These are phyloP conservation scores for Ophiostoma australiae DNA, from an alignment of 2,329 filamentous ascomycete species.

Conservation along the genomic window DNA sequence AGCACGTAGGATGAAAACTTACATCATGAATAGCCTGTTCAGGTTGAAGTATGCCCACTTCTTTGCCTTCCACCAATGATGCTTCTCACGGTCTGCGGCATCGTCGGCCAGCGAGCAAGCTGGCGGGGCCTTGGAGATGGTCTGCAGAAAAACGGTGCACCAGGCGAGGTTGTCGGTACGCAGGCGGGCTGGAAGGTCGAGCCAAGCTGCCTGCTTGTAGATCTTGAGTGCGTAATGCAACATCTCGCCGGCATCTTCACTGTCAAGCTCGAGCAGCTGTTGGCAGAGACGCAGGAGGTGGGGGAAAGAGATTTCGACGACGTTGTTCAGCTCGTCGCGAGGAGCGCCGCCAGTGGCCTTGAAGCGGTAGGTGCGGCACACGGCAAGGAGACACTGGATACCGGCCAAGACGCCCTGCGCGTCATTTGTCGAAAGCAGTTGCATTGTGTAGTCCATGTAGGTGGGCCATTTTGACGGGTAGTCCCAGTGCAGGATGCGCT, in stretches of 20 bases:
- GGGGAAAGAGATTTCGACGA: conserved; percentile 86
- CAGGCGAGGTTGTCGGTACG: conserved; percentile 84
- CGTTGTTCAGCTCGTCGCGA: conserved; percentile 84
- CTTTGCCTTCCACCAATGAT: conserved; percentile 99
- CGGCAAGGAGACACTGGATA: conserved; percentile 86
- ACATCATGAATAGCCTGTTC: conserved; percentile 92
- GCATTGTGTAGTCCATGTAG: conserved; percentile 88
- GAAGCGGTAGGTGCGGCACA: conserved; percentile 93
- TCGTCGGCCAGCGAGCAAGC: conserved; percentile 73
- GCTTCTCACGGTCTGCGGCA: conserved; percentile 77
- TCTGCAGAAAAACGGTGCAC: conserved; percentile 91
- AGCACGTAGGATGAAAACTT: conserved; percentile 31
- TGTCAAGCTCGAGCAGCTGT: conserved; percentile 83
- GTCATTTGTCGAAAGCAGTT: conserved; percentile 81
- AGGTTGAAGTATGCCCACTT: conserved; percentile 99
- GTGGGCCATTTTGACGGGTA: conserved; percentile 92
- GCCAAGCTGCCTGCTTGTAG: conserved; percentile 97
- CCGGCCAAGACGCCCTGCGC: conserved; percentile 85
- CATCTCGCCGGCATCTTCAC: conserved; percentile 94
- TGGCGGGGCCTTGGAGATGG: conserved; percentile 80
- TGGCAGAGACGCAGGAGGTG: conserved; percentile 81
- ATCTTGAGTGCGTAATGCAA: conserved; percentile 90
- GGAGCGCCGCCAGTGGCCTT: conserved; percentile 72
- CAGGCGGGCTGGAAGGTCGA: conserved; percentile 74
- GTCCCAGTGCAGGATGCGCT: conserved; percentile 93